Conservation (phyloP, 805 yeast genomes). For the Hemisphaericaspora nanyangensis region DNA sequence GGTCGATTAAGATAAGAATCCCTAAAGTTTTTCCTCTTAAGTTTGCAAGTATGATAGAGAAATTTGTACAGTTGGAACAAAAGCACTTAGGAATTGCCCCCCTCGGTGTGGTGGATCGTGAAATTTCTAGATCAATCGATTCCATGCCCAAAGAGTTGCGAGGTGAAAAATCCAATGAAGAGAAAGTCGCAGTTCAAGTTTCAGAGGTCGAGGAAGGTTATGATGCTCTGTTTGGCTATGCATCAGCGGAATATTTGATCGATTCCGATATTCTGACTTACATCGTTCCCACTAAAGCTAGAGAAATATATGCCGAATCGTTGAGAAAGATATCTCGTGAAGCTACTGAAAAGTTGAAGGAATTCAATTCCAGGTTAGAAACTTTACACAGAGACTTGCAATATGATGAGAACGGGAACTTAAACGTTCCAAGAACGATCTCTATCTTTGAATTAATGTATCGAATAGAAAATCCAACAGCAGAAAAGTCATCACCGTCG, state of each 20-base stretch:
- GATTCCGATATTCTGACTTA: slow-evolving; percentile 34
- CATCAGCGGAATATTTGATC: slow-evolving; percentile 29
- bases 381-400: slow-evolving; percentile 44
- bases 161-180: background rate
- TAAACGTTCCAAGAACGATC: slow-evolving; percentile 27
- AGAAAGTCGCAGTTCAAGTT: background rate
- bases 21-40: slow-evolving; percentile 45
- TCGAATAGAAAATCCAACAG: slow-evolving; percentile 9
- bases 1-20: slow-evolving; percentile 46
- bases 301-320: slow-evolving; percentile 30
- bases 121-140: slow-evolving; percentile 19
- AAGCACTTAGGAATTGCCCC: slow-evolving; percentile 34
- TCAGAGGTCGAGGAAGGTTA: slow-evolving; percentile 10
- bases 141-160: slow-evolving; percentile 18
- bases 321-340: slow-evolving; percentile 35
- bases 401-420: slow-evolving; percentile 29
- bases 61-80: slow-evolving; percentile 26
- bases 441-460: slow-evolving; percentile 34
- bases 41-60: slow-evolving; percentile 18
- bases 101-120: slow-evolving; percentile 32
- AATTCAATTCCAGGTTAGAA: slow-evolving; percentile 40
- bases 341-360: slow-evolving; percentile 39
- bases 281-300: slow-evolving; percentile 32
- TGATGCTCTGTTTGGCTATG: slow-evolving; percentile 32
- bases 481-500: background rate